These are phyloP conservation scores for Pezicula carpinea DNA, from an alignment of 2,329 filamentous ascomycete genomes.

Conservation along the genomic window DNA sequence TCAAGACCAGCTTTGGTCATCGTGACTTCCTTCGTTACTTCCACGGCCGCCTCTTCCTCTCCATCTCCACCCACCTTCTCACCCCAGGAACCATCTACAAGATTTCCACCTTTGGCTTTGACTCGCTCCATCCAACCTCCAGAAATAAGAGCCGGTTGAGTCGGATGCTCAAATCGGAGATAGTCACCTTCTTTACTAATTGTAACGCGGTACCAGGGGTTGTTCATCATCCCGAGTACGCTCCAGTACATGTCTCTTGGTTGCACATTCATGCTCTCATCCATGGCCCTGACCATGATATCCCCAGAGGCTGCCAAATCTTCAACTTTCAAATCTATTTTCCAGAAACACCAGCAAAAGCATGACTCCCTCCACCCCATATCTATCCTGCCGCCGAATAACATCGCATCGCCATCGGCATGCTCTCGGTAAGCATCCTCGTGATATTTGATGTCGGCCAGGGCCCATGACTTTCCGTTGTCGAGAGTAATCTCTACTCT, in stretches of 20 bases:
- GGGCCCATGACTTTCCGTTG: constrained; percentile 72
- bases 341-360: constrained; percentile 95
- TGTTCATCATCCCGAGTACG: constrained; percentile 97
- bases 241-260: constrained; percentile 96
- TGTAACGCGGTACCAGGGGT: constrained; percentile 83
- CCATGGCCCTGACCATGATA: constrained; percentile 81
- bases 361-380: constrained; percentile 75
- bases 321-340: constrained; percentile 58
- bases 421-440: constrained; percentile 77
- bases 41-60: constrained; percentile 39
- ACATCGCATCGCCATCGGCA: constrained; percentile 48
- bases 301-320: constrained; percentile 63
- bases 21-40: constrained; percentile 60
- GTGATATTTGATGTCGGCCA: constrained; percentile 74
- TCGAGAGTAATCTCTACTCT: constrained; percentile 81
- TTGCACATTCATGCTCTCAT: constrained; percentile 81
- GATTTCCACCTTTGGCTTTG: constrained; percentile 75
- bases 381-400: constrained; percentile 75
- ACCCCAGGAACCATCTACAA: constrained; percentile 81
- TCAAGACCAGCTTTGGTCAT: constrained; percentile 70
- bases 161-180: constrained; percentile 83
- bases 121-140: constrained; percentile 93
- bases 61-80: constrained; percentile 57
- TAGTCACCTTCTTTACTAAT: constrained; percentile 62
- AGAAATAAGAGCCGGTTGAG: constrained; percentile 69